Conservation (phyloP, 2,329 filamentous ascomycete genomes). For the Fusarium sp. region DNA sequence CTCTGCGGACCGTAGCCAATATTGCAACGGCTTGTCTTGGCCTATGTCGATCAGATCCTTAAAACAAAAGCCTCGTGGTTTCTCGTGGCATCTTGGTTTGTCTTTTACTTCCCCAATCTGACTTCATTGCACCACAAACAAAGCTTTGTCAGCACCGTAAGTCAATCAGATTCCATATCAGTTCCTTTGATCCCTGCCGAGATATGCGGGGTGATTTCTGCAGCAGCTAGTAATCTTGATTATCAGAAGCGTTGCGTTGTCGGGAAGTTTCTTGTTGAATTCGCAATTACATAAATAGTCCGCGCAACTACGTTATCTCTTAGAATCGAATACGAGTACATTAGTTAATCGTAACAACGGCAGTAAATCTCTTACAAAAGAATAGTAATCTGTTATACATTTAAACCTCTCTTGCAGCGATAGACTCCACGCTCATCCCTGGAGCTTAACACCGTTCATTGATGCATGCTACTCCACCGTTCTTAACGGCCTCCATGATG, state of each 20-base stretch:
- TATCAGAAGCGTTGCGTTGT: slow-evolving; percentile 12
- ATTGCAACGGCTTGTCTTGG: background rate
- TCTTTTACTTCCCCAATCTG: slow-evolving; percentile 1
- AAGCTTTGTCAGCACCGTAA: slow-evolving; percentile 32
- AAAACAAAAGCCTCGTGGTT: background rate
- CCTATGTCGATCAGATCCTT: background rate
- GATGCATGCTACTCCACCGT: slow-evolving; percentile 31
- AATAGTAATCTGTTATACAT: background rate
- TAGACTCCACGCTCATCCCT: slow-evolving; percentile 29
- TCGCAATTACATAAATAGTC: slow-evolving; percentile 31
- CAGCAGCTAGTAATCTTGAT: slow-evolving; percentile 20
- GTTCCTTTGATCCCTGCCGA: slow-evolving; percentile 7
- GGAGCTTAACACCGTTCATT: slow-evolving; percentile 19
- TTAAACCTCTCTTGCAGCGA: slow-evolving; percentile 12
- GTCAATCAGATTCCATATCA: slow-evolving; percentile 30
- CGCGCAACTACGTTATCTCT: slow-evolving; percentile 10
- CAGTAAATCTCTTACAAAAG: slow-evolving; percentile 17
- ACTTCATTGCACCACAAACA: slow-evolving; percentile 14
- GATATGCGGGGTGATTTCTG: slow-evolving; percentile 25
- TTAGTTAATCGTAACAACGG: background rate
- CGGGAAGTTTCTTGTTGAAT: slow-evolving; percentile 1
- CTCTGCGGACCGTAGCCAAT: background rate
- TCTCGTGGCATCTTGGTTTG: background rate
- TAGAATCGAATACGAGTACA: background rate
- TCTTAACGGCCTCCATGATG: slow-evolving; percentile 11